phyloP scores from a whole-genome alignment of 352 stramenopile genomes.

The Salisapilia sapeloensis region DNA sequence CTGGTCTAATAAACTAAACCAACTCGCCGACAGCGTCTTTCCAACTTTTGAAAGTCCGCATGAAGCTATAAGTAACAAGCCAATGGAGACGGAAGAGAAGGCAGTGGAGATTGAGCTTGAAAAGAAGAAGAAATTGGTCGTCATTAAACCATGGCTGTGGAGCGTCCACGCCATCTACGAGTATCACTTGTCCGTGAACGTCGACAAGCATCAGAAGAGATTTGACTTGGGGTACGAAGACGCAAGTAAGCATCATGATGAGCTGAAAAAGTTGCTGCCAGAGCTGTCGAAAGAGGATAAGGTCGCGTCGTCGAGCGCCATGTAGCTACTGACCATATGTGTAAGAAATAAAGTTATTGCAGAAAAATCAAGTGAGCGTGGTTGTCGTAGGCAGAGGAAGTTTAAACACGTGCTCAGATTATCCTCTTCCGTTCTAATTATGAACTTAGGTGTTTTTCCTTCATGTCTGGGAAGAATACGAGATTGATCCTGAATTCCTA shows the following conservation, averaged over 20 bases:
- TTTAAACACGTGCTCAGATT: too few relatives aligned
- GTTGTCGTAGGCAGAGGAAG: too few relatives aligned
- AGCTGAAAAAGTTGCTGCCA: constrained; percentile 23
- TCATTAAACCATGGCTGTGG: constrained; percentile 52
- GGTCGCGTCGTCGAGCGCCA: too few relatives aligned
- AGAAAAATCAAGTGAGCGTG: too few relatives aligned
- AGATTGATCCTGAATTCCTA: too few relatives aligned
- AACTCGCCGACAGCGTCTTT: constrained; percentile 21
- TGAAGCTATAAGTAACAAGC: constrained; percentile 16
- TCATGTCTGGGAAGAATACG: too few relatives aligned
- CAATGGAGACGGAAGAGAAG: constrained; percentile 3
- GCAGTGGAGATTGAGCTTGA: constrained; percentile 12
- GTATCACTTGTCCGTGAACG: constrained; percentile 42
- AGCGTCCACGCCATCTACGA: constrained; percentile 21
- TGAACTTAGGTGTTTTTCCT: too few relatives aligned
- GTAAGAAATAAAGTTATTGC: too few relatives aligned
- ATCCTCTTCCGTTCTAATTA: too few relatives aligned
- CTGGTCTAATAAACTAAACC: constrained; percentile 21
- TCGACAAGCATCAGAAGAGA: constrained; percentile 23
- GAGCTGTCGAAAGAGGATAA: too few relatives aligned
- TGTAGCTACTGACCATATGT: too few relatives aligned
- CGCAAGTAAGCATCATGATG: constrained; percentile 24
- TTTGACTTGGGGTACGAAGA: constrained; percentile 51
- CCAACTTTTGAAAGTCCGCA: constrained; percentile 23
- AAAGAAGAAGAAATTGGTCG: too few relatives aligned